These are phyloP conservation scores for Tinospora cordifolia DNA, from an alignment of 164 flowering plant genomes.

Conservation along the genomic window DNA sequence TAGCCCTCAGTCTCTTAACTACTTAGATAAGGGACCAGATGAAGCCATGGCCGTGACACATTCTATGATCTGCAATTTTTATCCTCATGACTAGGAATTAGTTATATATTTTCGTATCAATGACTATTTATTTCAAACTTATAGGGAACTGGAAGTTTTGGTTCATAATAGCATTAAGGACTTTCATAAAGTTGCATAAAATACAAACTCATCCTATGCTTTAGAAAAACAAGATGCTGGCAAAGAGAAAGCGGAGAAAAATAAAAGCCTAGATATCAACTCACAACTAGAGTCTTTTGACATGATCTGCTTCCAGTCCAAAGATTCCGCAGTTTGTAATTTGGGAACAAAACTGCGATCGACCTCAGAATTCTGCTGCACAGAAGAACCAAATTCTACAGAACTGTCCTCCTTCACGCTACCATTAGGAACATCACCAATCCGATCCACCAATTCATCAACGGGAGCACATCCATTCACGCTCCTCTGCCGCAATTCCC, in stretches of 20 bases:
- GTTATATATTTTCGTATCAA: no score
- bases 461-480: conserved; percentile 31
- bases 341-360: conserved; percentile 30
- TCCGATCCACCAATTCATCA: conserved; percentile 9
- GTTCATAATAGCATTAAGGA: no score
- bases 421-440: not conserved
- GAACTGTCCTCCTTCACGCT: conserved; percentile 17
- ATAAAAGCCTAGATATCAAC: conserved; percentile 7
- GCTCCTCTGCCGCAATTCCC: conserved; percentile 64
- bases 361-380: conserved; percentile 20
- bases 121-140: not conserved
- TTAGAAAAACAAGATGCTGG: no score
- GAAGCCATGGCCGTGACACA: no score
- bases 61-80: no score
- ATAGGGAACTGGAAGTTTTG: no score
- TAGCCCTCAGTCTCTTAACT: no score
- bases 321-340: conserved; percentile 48
- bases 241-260: not conserved
- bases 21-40: no score
- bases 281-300: conserved; percentile 58
- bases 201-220: no score
- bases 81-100: no score
- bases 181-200: no score
- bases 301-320: conserved; percentile 76
- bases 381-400: conserved; percentile 12